phyloP scores from a whole-genome alignment of 768 basidiomycete genomes.

The Mycena indigotica region DNA sequence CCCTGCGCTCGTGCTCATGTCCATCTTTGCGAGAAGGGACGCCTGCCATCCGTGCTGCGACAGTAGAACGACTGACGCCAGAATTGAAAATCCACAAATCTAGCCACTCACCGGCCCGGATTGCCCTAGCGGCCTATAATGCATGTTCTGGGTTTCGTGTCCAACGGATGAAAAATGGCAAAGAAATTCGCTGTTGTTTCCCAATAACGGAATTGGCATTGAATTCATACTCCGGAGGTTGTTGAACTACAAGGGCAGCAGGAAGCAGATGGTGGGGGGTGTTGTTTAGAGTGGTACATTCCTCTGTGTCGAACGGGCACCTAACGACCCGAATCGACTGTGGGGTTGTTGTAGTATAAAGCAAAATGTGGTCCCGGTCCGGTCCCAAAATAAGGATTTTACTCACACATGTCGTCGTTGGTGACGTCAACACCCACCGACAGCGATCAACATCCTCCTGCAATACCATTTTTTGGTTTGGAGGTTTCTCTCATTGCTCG shows the following conservation, averaged over 20 bases:
- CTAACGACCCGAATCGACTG: neutral
- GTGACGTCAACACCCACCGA: neutral
- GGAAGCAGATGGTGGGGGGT: neutral
- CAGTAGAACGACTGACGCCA: neutral
- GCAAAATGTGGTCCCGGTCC: neutral
- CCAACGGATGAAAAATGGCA: too few relatives aligned
- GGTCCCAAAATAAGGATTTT: neutral
- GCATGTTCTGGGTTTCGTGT: constrained; percentile 1
- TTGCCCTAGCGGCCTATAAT: neutral
- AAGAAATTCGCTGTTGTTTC: constrained; percentile 2
- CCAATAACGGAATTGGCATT: neutral
- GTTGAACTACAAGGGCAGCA: neutral
- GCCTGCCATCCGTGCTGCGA: constrained; percentile 1
- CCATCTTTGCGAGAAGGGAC: constrained; percentile 1
- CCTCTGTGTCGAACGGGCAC: neutral
- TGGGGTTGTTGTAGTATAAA: neutral
- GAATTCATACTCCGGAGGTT: neutral
- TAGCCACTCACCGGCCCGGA: neutral
- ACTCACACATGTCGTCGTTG: neutral
- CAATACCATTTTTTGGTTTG: neutral
- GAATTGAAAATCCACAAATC: neutral
- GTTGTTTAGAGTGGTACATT: too few relatives aligned
- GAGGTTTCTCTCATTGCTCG: too few relatives aligned
- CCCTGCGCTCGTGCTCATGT: constrained; percentile 7
- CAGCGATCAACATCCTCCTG: neutral